Percentiles rank a stretch among this genome's conserved stretches.
Evolutionary conservation across 108 stramenopile species (phyloP).

Genomic region (Stephanodiscus triporus): DNA sequence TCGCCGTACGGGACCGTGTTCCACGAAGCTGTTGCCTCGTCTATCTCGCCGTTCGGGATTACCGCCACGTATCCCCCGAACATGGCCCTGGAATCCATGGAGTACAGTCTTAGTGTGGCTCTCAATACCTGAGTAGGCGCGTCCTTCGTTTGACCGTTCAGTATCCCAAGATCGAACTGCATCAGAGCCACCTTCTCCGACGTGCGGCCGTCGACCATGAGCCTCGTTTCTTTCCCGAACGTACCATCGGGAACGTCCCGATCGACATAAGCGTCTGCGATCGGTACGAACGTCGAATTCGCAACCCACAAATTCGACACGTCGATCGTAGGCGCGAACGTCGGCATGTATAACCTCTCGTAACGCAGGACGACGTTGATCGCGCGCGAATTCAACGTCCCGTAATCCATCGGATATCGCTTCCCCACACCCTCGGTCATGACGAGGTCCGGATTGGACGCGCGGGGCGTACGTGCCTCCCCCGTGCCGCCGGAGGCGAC

Average conservation of each 20-base stretch:
- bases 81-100: conserved; percentile 14
- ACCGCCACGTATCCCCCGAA: conserved; percentile 19
- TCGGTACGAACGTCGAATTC: neutral
- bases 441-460: conserved; percentile 23
- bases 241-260: neutral
- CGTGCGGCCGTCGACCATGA: neutral
- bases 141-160: conserved; percentile 15
- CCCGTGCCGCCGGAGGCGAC: conserved; percentile 6
- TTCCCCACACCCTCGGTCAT: conserved; percentile 25
- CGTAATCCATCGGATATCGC: conserved; percentile 2
- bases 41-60: conserved; percentile 18
- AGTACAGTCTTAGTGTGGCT: conserved; percentile 23
- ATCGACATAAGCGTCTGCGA: neutral
- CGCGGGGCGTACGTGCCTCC: conserved; percentile 27
- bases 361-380: conserved; percentile 18
- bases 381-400: neutral
- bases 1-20: conserved; percentile 8
- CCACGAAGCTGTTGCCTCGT: conserved; percentile 19
- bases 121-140: conserved; percentile 5
- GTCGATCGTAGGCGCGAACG: neutral
- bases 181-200: conserved; percentile 20
- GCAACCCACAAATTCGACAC: neutral
- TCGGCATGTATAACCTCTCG: neutral
- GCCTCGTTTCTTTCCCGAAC: neutral
- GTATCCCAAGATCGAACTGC: conserved; percentile 27